These are phyloP conservation scores for Venturia nashicola DNA, from an alignment of 2,329 filamentous ascomycete species.

Conservation along the genomic window DNA sequence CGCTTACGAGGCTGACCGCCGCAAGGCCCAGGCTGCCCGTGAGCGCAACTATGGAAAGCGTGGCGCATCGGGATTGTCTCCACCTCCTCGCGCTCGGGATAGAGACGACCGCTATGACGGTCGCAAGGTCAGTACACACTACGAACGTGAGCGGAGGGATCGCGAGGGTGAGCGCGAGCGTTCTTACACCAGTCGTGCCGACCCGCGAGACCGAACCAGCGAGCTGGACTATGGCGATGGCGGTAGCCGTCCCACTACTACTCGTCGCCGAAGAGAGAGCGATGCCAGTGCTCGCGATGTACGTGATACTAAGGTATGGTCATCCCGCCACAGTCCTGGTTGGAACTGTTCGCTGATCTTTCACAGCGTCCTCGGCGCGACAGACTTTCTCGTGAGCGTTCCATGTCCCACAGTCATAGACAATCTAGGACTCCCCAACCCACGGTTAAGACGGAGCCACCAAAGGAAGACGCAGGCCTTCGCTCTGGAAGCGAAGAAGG, in stretches of 20 bases:
- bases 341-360: conserved; percentile 12
- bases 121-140: conserved; percentile 53
- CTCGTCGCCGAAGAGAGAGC: conserved; percentile 61
- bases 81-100: conserved; percentile 27
- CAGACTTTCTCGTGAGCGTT: conserved; percentile 39
- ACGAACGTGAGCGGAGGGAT: conserved; percentile 77
- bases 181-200: conserved; percentile 68
- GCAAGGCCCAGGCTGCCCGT: conserved; percentile 84
- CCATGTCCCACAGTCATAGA: conserved; percentile 42
- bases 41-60: conserved; percentile 86
- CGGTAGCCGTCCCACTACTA: conserved; percentile 33
- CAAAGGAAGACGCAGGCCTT: conserved; percentile 47
- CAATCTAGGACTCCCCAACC: conserved; percentile 34
- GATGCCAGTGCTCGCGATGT: conserved; percentile 44
- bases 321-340: neutral
- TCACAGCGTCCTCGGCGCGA: neutral
- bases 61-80: conserved; percentile 50
- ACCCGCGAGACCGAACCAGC: conserved; percentile 61
- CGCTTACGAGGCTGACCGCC: conserved; percentile 87
- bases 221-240: conserved; percentile 81
- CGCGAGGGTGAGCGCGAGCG: conserved; percentile 85
- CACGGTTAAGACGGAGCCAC: conserved; percentile 38
- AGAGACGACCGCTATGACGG: conserved; percentile 30
- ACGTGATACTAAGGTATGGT: conserved; percentile 27
- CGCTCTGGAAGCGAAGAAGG: conserved; percentile 92